phyloP scores from a whole-genome alignment of 2,329 filamentous ascomycete genomes.

The Aspergillus sergii region DNA sequence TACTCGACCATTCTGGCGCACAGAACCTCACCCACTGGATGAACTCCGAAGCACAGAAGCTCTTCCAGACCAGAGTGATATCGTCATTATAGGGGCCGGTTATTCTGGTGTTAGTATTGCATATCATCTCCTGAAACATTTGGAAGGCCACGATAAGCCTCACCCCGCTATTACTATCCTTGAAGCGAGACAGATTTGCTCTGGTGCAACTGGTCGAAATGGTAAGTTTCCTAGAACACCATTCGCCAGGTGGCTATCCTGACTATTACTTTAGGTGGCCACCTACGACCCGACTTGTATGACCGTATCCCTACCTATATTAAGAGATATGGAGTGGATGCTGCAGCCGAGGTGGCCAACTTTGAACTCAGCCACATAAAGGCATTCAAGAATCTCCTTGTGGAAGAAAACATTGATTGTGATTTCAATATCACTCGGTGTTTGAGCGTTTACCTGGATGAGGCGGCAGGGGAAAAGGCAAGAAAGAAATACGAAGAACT shows the following conservation, averaged over 20 bases:
- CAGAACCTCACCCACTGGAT: constrained; percentile 21
- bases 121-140: constrained; percentile 44
- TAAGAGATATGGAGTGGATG: constrained; percentile 39
- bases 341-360: constrained; percentile 42
- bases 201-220: constrained; percentile 50
- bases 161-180: constrained; percentile 40
- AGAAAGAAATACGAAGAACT: constrained; percentile 34
- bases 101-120: constrained; percentile 50
- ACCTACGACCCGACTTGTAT: constrained; percentile 49
- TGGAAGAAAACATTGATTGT: constrained; percentile 49
- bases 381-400: constrained; percentile 45
- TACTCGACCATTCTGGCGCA: constrained; percentile 23
- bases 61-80: constrained; percentile 46
- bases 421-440: constrained; percentile 47
- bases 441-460: constrained; percentile 46
- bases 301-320: constrained; percentile 42
- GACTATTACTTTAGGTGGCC: constrained; percentile 32
- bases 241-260: not conserved
- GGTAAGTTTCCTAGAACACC: constrained; percentile 26
- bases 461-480: constrained; percentile 33
- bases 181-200: constrained; percentile 46
- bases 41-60: constrained; percentile 22
- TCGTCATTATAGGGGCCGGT: constrained; percentile 53
- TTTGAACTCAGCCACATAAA: constrained; percentile 48
- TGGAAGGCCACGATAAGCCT: constrained; percentile 16